Base-by-base conservation (phyloP, 2,329 filamentous ascomycete genomes). In the Claviceps sp. region DNA sequence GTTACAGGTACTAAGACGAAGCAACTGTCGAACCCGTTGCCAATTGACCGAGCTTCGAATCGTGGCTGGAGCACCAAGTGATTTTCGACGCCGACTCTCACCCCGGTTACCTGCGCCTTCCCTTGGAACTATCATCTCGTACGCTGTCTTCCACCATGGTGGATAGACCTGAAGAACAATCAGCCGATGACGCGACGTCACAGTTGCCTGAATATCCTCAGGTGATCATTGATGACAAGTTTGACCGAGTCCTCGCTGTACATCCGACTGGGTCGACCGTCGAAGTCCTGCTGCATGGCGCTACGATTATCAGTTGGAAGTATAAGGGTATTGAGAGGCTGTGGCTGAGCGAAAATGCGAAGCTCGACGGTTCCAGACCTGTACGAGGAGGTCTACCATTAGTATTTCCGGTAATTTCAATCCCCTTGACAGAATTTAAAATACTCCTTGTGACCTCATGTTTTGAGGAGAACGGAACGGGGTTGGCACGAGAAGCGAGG, bases 221-320 rank as follows among this genome's bases (percentile, higher is more conserved):
- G 57, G 85, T 96, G 62, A 80, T 80, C 65, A 82, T 90, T 62
- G 78, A 86, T 60, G 80, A 81, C 64, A 82, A 82, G 67, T 78
- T 78, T 34, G 29, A 34, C 54, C 80, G 80, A 54, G 83, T 97
- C 49, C 78, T 79, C n/a, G 91, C 91, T 37, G 78, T 77, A 34
- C 79, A 97, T 44, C 87, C 89, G 40, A 86, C 88, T 0, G 90
- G 91, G 58, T 90, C 97, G 71, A 87, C 81, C 51, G 80, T 95
- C 58, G 83, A 88, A 57, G 76, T 98, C 39, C 75, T 95, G 54
- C 80, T 97, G n/a, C 86, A 86, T 62, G 93, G 93, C 53, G 93
- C 93, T 11, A 97, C 90, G 1, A 85, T 98, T 47, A 82, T 86
- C 53, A 93, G 86, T 68, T 98, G 93, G 93, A 95, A 93, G 75